phyloP scores from a whole-genome alignment of 345 rosid species.

The Eucalyptus marginata region DNA sequence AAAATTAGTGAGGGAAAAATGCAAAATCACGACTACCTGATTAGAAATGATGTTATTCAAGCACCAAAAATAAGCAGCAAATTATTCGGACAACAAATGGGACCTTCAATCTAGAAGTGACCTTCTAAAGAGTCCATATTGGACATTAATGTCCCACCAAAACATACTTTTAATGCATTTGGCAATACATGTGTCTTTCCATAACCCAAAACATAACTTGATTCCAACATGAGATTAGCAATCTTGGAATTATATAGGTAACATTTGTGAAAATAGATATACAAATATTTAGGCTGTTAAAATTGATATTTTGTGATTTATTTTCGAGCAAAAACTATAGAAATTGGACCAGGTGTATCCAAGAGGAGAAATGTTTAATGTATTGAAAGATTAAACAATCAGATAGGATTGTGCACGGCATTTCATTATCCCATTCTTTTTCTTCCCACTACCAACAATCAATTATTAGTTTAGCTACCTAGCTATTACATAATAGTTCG shows the following conservation, averaged over 20 bases:
- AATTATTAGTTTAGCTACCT: background rate
- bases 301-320: background rate
- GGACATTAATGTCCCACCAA: background rate
- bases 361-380: background rate
- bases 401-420: background rate
- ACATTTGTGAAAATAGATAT: fast-evolving
- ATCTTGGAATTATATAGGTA: fast-evolving
- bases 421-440: background rate
- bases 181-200: background rate
- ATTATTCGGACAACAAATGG: background rate
- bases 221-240: background rate
- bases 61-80: background rate
- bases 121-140: background rate
- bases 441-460: background rate
- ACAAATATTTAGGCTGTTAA: background rate
- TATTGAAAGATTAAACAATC: background rate
- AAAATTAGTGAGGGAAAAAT: background rate
- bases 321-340: background rate
- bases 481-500: background rate
- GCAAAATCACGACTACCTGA: fast-evolving
- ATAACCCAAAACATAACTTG: background rate
- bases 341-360: background rate
- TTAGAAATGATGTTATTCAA: background rate
- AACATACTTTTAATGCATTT: background rate
- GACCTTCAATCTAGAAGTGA: background rate